Base-by-base conservation (phyloP, 2,329 filamentous ascomycete genomes). In the Diatrype stigma region DNA sequence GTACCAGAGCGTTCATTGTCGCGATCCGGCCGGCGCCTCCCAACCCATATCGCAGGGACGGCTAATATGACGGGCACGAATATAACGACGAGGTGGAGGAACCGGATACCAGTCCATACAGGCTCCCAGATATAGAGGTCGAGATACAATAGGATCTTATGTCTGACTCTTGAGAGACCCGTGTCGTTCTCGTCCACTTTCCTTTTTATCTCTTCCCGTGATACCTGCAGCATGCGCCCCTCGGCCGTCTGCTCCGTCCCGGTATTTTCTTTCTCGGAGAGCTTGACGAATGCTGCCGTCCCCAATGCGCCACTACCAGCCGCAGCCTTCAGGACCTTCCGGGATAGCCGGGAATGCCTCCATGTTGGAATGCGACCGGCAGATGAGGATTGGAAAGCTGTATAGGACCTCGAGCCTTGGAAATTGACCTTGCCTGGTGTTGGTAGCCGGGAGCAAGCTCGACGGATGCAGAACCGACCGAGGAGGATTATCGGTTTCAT, bases 51-150 rank as follows among this genome's bases (percentile, higher is more conserved):
- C 0, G 77, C 79, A 0, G 94, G 94, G 6, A 96, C 82, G 0
- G 89, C 80, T 2, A 87, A 67, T 48, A 99, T 84, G 40, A 99
- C 91, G 0, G 94, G 94, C 19, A 96, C 85, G 64, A 99, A 99
- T 50, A 99, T 94, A 52, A 87, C 69, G 45, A 90, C 82, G 5
- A 99, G 76, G 65, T 96, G 90, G 17, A 96, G 69, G 61, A 99
- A 95, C n/a, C 94, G 82, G 45, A 93, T 69, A 0, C 89, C 89
- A 0, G 93, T 99, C 50, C 87, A 91, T 23, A 96, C 68, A 0
- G 94, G 93, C 69, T 99, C 94, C 78, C 81, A 81, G n/a, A 93
- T 70, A 63, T 85, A 89, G 1, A 80, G 54, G 61, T 96, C 89
- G 35, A 94, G 57, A 50, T 87, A 81, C 28, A 90, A 76, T 51